Conservation (phyloP, 1,284 basidiomycete species). For the Earliella scabrosa region DNA sequence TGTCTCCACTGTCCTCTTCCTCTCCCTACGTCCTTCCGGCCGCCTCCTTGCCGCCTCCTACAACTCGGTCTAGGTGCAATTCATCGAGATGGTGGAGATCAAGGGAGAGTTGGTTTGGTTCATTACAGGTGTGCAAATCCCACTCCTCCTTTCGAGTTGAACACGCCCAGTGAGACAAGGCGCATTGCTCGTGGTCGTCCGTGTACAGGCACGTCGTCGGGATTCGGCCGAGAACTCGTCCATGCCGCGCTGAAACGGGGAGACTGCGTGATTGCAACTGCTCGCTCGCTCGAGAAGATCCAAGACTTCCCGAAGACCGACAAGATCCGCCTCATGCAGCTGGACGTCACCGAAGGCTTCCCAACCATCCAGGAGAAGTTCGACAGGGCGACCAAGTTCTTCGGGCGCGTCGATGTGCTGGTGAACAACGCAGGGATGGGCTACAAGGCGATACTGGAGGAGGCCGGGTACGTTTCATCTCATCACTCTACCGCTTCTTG, state of each 20-base stretch:
- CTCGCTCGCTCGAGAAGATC: constrained; percentile 35
- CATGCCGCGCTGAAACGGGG: constrained; percentile 35
- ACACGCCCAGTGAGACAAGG: too few relatives aligned
- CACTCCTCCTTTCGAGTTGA: too few relatives aligned
- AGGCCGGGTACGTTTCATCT: constrained; percentile 34
- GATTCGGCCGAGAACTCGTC: constrained; percentile 40
- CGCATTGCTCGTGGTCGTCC: not conserved
- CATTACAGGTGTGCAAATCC: too few relatives aligned
- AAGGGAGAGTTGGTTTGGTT: too few relatives aligned
- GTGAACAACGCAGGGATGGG: too few relatives aligned
- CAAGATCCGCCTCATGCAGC: constrained; percentile 33
- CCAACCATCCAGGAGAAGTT: constrained; percentile 37
- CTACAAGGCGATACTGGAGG: constrained; percentile 31
- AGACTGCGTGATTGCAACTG: constrained; percentile 42
- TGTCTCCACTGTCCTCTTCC: too few relatives aligned
- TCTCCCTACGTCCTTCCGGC: too few relatives aligned
- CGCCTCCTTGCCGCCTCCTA: too few relatives aligned
- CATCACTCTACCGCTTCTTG: not conserved
- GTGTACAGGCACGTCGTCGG: constrained; percentile 35
- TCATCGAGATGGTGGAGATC: too few relatives aligned
- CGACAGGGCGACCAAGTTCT: constrained; percentile 44
- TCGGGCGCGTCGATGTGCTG: constrained; percentile 57
- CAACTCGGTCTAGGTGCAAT: too few relatives aligned
- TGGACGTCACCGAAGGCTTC: constrained; percentile 39
- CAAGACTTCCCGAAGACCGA: constrained; percentile 28